These are phyloP conservation scores for Acanthamoeba castellanii DNA, from an alignment of 208 protist species.

Conservation along the genomic window DNA sequence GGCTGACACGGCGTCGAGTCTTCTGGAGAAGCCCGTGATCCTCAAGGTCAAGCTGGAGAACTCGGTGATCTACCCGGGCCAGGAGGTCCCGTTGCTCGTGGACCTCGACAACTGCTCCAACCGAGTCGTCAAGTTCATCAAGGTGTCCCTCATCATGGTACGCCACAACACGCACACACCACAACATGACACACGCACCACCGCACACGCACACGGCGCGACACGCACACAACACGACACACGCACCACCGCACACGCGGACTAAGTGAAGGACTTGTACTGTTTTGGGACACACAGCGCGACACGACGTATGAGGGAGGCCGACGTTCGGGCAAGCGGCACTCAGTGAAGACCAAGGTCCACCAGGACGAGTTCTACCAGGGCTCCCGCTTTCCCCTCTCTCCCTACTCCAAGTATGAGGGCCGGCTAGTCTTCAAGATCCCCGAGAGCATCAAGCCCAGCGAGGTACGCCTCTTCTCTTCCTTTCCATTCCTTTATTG, in stretches of 20 bases:
- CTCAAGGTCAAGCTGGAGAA: slow-evolving; percentile 52
- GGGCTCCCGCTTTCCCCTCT: slow-evolving; percentile 59
- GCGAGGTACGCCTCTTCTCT: background rate
- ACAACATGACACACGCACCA: background rate
- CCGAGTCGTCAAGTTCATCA: slow-evolving; percentile 66
- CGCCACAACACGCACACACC: too few relatives aligned
- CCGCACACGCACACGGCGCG: too few relatives aligned
- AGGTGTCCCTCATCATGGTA: slow-evolving; percentile 7
- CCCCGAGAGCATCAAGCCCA: slow-evolving; percentile 34
- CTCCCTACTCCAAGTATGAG: slow-evolving; percentile 47
- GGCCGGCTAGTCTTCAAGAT: slow-evolving; percentile 53
- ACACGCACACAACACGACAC: background rate
- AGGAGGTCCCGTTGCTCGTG: background rate
- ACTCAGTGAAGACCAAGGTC: slow-evolving; percentile 30
- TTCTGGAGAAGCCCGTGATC: slow-evolving; percentile 48
- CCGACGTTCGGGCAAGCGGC: background rate
- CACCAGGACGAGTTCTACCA: slow-evolving; percentile 54
- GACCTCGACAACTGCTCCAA: slow-evolving; percentile 52
- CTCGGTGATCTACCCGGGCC: slow-evolving; percentile 24
- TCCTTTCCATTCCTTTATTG: too few relatives aligned
- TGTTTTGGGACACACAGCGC: background rate
- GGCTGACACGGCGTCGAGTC: slow-evolving; percentile 24
- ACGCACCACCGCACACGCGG: background rate
- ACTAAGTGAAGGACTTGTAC: too few relatives aligned
- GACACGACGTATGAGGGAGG: slow-evolving; percentile 51